These are phyloP conservation scores for Saturnispora kantuleensis DNA, from an alignment of 805 yeast species.

Conservation along the genomic window DNA sequence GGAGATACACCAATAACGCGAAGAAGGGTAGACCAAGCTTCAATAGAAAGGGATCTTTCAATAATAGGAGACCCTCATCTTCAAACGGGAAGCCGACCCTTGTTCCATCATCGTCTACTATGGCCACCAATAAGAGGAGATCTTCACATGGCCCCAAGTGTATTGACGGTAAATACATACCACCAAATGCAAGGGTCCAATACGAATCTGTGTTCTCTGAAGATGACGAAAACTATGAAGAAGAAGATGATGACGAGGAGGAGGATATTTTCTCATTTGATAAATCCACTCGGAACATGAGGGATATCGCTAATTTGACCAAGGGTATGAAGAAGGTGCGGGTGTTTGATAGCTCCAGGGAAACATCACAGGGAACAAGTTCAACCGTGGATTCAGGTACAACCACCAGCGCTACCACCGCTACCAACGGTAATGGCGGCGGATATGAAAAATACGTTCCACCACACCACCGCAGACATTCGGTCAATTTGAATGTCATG, in stretches of 20 bases:
- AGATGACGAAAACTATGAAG: conserved; percentile 5
- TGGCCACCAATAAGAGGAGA: too few relatives aligned
- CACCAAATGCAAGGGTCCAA: conserved; percentile 55
- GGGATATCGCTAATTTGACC: not conserved
- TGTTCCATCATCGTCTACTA: too few relatives aligned
- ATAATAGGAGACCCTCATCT: not conserved
- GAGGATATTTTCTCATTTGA: conserved; percentile 34
- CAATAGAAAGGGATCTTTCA: conserved; percentile 5
- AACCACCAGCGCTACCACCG: too few relatives aligned
- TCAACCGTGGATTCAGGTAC: conserved; percentile 15
- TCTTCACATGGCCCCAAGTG: conserved; percentile 5
- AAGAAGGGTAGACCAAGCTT: conserved; percentile 12
- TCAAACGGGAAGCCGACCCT: not conserved
- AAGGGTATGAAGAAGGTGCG: conserved; percentile 3
- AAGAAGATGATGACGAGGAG: conserved; percentile 2
- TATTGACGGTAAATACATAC: conserved; percentile 48
- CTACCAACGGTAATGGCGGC: not conserved
- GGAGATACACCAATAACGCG: conserved; percentile 11
- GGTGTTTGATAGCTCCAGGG: conserved; percentile 17
- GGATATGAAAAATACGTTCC: conserved; percentile 33
- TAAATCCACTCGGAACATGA: conserved; percentile 2
- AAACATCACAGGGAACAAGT: conserved; percentile 21
- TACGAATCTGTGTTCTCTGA: conserved; percentile 15
- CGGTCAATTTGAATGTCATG: conserved; percentile 23
- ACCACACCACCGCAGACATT: conserved; percentile 40